phyloP scores from a whole-genome alignment of 345 rosid species.

The Citrus hindsii region DNA sequence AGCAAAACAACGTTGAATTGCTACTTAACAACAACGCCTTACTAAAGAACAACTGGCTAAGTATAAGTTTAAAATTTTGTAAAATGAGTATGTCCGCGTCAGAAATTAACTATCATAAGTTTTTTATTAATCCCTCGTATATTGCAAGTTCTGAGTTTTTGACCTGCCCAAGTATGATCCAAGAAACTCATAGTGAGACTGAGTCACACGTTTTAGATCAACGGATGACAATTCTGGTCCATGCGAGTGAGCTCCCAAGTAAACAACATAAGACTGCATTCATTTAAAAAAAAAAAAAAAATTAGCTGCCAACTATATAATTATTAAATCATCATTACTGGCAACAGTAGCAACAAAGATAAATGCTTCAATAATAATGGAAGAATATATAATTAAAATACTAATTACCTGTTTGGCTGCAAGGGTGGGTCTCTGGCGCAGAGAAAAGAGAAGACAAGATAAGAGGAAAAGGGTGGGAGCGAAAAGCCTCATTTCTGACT shows the following conservation, averaged over 20 bases:
- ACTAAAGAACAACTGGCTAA: too few species aligned
- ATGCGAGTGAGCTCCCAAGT: conserved; percentile 73
- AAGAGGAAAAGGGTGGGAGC: conserved; percentile 13
- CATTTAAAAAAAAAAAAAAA: too few species aligned
- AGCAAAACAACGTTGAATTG: conserved; percentile 22
- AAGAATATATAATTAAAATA: conserved; percentile 5
- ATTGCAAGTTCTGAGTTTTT: too few species aligned
- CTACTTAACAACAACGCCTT: too few species aligned
- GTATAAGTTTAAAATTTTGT: too few species aligned
- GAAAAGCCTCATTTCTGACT: conserved; percentile 25
- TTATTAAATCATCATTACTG: background rate
- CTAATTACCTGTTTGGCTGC: conserved; percentile 45
- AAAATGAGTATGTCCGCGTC: too few species aligned
- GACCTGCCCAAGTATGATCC: conserved; percentile 29
- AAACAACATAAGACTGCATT: conserved; percentile 57
- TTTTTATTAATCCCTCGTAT: too few species aligned
- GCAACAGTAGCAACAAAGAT: background rate
- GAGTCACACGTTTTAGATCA: conserved; percentile 34
- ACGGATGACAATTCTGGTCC: conserved; percentile 32
- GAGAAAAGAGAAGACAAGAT: conserved; percentile 21
- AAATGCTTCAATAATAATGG: background rate
- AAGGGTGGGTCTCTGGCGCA: conserved; percentile 22
- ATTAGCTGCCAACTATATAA: too few species aligned
- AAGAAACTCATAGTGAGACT: conserved; percentile 64
- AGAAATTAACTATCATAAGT: too few species aligned